These are phyloP conservation scores for Castanospermum australe DNA, from an alignment of 306 rosid species.

Conservation along the genomic window DNA sequence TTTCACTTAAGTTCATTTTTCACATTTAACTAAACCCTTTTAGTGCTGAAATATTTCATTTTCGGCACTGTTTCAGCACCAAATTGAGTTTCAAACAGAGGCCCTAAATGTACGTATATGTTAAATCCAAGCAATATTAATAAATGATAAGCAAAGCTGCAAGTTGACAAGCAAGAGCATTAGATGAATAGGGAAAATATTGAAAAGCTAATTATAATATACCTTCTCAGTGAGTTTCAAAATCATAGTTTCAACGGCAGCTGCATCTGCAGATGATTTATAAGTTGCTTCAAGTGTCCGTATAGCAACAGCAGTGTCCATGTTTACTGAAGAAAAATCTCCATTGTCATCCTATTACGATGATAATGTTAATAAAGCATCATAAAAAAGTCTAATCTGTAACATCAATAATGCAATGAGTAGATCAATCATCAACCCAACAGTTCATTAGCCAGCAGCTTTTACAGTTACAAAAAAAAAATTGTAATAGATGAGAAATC, in stretches of 20 bases:
- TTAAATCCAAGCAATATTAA: neutral
- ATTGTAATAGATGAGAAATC: neutral
- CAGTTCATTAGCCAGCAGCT: neutral
- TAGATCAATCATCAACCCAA: neutral
- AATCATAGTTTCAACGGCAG: conserved; percentile 89
- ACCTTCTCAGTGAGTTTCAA: conserved; percentile 88
- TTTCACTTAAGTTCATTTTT: no score
- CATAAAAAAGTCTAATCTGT: neutral
- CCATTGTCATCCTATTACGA: conserved; percentile 87
- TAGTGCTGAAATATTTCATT: no score
- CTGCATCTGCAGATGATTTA: conserved; percentile 93
- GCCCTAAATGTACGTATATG: neutral
- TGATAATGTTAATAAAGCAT: conserved; percentile 18
- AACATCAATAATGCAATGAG: conserved; percentile 2
- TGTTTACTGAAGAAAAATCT: conserved; percentile 91
- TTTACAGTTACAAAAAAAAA: neutral
- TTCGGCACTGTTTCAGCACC: no score
- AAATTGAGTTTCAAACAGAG: no score
- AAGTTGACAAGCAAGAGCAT: neutral
- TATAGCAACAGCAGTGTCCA: conserved; percentile 99
- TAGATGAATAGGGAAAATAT: neutral
- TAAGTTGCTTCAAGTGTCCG: conserved; percentile 98
- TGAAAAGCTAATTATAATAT: neutral
- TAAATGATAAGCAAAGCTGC: neutral
- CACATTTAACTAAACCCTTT: no score